Percentiles rank a stretch among this genome's conserved stretches.
Evolutionary conservation across 2,329 filamentous ascomycete species (phyloP).

Genomic region (Plectosphaerella plurivora): DNA sequence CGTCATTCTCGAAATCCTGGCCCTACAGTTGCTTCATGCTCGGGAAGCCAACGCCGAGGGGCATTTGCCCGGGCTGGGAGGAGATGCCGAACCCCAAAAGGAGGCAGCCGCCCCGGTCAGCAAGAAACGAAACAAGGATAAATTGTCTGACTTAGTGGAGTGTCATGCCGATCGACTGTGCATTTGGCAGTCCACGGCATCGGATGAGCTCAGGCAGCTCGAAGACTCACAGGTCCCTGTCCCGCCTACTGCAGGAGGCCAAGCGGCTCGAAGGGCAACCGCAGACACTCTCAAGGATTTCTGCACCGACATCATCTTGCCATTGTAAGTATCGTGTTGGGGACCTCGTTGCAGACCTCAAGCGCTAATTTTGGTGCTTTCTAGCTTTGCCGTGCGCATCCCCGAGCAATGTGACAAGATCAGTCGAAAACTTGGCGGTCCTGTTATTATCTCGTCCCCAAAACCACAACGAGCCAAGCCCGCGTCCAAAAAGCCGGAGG

Average conservation of each 20-base stretch:
- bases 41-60: constrained; percentile 35
- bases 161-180: constrained; percentile 72
- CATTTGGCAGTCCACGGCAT: constrained; percentile 76
- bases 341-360: too few species aligned
- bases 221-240: constrained; percentile 41
- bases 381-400: constrained; percentile 69
- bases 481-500: constrained; percentile 34
- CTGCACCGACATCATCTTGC: constrained; percentile 74
- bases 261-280: constrained; percentile 33
- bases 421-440: constrained; percentile 73
- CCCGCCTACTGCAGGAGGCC: constrained; percentile 22
- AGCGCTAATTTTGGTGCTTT: not conserved
- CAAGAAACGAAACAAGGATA: constrained; percentile 59
- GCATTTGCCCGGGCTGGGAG: constrained; percentile 40
- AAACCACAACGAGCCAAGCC: constrained; percentile 46
- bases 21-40: constrained; percentile 54
- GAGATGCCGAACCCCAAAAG: constrained; percentile 26
- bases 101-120: constrained; percentile 21
- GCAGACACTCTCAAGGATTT: constrained; percentile 69
- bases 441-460: constrained; percentile 51
- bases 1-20: constrained; percentile 70
- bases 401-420: constrained; percentile 66
- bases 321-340: constrained; percentile 54
- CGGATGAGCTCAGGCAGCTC: constrained; percentile 49
- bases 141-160: constrained; percentile 63